Evolutionary conservation across 2,329 filamentous ascomycete species (phyloP).

Genomic region (Ophiobolus disseminans): DNA sequence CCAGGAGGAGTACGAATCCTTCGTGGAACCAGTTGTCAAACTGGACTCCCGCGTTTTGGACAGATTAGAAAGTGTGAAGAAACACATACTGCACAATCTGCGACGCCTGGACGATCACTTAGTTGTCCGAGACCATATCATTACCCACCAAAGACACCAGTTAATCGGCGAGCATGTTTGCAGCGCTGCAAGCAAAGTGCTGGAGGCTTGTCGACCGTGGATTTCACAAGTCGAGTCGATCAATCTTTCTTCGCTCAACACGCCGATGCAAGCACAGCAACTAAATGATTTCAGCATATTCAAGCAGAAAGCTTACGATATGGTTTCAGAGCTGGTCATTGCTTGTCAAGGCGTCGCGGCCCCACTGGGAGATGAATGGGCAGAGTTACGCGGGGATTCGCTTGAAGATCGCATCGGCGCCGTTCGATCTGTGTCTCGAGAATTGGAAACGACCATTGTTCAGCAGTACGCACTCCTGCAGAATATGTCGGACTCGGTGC

Average conservation of each 20-base stretch:
- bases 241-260: constrained; percentile 80
- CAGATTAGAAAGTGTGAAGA: constrained; percentile 83
- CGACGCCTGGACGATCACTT: constrained; percentile 87
- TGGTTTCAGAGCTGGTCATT: constrained; percentile 85
- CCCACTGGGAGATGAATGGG: constrained; percentile 93
- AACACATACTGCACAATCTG: constrained; percentile 83
- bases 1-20: constrained; percentile 79
- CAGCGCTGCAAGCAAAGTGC: constrained; percentile 75
- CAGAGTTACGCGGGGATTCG: constrained; percentile 86
- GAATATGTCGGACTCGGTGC: constrained; percentile 82
- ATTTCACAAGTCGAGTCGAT: constrained; percentile 89
- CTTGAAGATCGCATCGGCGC: constrained; percentile 85
- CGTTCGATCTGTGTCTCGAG: constrained; percentile 77
- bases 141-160: constrained; percentile 79
- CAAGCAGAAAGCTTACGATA: constrained; percentile 93
- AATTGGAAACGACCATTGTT: constrained; percentile 84
- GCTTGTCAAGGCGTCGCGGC: constrained; percentile 91
- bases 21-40: constrained; percentile 72
- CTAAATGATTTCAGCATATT: constrained; percentile 85
- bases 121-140: constrained; percentile 76
- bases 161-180: constrained; percentile 84
- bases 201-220: constrained; percentile 91
- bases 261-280: constrained; percentile 82
- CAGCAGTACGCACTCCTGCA: constrained; percentile 89
- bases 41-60: constrained; percentile 82